phyloP scores from a whole-genome alignment of 2,329 filamentous ascomycete species.

The Clarireedia monteithiana region DNA sequence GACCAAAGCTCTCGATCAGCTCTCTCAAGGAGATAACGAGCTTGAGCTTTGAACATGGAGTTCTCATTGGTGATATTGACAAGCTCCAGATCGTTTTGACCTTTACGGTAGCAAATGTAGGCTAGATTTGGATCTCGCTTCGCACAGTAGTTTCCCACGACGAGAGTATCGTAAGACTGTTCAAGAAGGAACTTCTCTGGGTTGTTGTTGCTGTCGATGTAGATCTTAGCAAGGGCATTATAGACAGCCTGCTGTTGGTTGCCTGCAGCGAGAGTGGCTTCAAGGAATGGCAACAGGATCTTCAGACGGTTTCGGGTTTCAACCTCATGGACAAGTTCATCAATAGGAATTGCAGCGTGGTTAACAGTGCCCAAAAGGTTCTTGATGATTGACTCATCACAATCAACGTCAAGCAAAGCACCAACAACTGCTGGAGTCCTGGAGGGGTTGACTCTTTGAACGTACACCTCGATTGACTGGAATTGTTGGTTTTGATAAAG shows the following conservation, averaged over 20 bases:
- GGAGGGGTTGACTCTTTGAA: constrained; percentile 90
- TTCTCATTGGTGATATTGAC: constrained; percentile 99
- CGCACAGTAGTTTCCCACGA: constrained; percentile 95
- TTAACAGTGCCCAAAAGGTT: constrained; percentile 79
- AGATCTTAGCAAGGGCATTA: constrained; percentile 97
- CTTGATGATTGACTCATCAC: constrained; percentile 95
- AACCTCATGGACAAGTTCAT: constrained; percentile 90
- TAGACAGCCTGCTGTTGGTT: constrained; percentile 96
- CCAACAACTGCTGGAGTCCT: constrained; percentile 89
- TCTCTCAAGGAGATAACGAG: constrained; percentile 86
- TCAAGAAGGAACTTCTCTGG: constrained; percentile 96
- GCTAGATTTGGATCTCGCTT: constrained; percentile 92
- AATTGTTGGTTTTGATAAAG: constrained; percentile 99
- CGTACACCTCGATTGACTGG: constrained; percentile 96
- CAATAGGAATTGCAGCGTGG: constrained; percentile 78
- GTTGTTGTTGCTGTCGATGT: constrained; percentile 98
- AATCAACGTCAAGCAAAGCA: constrained; percentile 91
- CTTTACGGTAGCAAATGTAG: constrained; percentile 95
- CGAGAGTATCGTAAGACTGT: constrained; percentile 88
- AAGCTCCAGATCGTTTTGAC: constrained; percentile 92
- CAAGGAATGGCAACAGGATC: constrained; percentile 90
- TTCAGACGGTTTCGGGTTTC: constrained; percentile 93
- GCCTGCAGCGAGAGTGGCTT: constrained; percentile 78
- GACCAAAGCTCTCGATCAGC: constrained; percentile 86
- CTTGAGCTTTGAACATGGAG: constrained; percentile 98